Evolutionary conservation across 202 grass and related monocot species (phyloP).

Genomic region (Cymbopogon flexuosus): DNA sequence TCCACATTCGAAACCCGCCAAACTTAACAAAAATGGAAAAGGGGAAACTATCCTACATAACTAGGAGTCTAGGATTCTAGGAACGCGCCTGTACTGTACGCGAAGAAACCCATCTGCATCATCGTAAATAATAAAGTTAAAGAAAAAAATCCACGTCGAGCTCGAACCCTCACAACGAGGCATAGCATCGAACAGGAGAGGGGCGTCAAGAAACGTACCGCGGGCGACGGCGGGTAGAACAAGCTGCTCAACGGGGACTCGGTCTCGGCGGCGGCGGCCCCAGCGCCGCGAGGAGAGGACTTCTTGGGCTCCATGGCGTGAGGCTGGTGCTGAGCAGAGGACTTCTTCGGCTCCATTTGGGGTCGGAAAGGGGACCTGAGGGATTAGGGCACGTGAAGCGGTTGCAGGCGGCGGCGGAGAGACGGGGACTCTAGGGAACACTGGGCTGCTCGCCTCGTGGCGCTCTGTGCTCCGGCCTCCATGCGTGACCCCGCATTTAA

Average conservation of each 20-base stretch:
- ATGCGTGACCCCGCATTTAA: slow-evolving; percentile 49
- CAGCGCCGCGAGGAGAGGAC: slow-evolving; percentile 31
- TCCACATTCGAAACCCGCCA: neutral
- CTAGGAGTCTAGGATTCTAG: neutral
- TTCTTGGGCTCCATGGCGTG: slow-evolving; percentile 44
- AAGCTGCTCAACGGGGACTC: slow-evolving; percentile 46
- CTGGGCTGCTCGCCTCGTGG: slow-evolving; percentile 46
- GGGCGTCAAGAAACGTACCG: slow-evolving; percentile 29
- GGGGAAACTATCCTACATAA: slow-evolving; percentile 12
- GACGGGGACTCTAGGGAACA: slow-evolving; percentile 39
- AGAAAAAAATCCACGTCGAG: slow-evolving; percentile 22
- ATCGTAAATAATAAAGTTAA: slow-evolving; percentile 2
- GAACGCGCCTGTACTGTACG: neutral
- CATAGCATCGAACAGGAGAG: slow-evolving; percentile 25
- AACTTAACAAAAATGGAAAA: slow-evolving; percentile 19
- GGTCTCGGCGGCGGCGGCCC: neutral
- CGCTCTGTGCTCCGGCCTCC: slow-evolving; percentile 33
- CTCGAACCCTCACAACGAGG: neutral
- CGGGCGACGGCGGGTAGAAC: slow-evolving; percentile 46
- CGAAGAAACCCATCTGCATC: slow-evolving; percentile 30
- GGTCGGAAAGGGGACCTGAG: neutral
- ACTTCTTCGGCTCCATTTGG: slow-evolving; percentile 54
- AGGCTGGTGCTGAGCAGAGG: slow-evolving; percentile 23
- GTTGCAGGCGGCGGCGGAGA: slow-evolving; percentile 41
- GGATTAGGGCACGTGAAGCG: slow-evolving; percentile 41